These are phyloP conservation scores for Jackrogersella minutella DNA, from an alignment of 495 filamentous ascomycete species.

Conservation along the genomic window DNA sequence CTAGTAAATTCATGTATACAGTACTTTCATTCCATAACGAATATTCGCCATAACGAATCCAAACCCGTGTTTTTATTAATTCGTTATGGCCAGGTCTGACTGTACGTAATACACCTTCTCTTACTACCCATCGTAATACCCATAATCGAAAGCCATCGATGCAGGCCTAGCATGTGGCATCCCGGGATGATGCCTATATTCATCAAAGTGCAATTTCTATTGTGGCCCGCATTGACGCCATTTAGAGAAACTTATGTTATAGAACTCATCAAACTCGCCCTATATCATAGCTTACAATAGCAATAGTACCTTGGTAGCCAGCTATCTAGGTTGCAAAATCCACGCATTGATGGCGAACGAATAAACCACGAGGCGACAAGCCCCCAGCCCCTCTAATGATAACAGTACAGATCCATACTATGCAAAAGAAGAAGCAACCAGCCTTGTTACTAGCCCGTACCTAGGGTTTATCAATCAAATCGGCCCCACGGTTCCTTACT, in stretches of 20 bases:
- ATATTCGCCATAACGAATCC: too few relatives aligned
- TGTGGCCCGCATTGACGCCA: constrained; percentile 18
- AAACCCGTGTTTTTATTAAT: too few relatives aligned
- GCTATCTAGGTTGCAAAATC: neutral
- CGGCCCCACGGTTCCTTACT: constrained; percentile 30
- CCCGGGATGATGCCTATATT: constrained; percentile 29
- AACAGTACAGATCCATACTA: neutral
- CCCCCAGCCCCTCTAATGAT: neutral
- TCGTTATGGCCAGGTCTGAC: too few relatives aligned
- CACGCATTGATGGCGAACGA: neutral
- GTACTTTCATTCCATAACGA: too few relatives aligned
- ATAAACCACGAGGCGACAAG: neutral
- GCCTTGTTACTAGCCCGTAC: too few relatives aligned
- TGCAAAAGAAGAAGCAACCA: neutral
- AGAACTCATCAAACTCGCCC: constrained; percentile 27
- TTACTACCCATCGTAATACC: constrained; percentile 11
- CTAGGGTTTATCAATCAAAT: constrained; percentile 13
- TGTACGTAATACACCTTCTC: neutral
- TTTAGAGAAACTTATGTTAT: constrained; percentile 9
- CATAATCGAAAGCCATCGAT: constrained; percentile 23
- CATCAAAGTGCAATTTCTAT: constrained; percentile 32
- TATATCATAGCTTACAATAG: constrained; percentile 19
- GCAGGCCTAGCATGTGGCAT: constrained; percentile 40
- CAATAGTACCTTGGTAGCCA: neutral
- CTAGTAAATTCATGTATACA: too few relatives aligned